These are phyloP conservation scores for Serpula lacrymans DNA, from an alignment of 768 basidiomycete genomes.

Conservation along the genomic window DNA sequence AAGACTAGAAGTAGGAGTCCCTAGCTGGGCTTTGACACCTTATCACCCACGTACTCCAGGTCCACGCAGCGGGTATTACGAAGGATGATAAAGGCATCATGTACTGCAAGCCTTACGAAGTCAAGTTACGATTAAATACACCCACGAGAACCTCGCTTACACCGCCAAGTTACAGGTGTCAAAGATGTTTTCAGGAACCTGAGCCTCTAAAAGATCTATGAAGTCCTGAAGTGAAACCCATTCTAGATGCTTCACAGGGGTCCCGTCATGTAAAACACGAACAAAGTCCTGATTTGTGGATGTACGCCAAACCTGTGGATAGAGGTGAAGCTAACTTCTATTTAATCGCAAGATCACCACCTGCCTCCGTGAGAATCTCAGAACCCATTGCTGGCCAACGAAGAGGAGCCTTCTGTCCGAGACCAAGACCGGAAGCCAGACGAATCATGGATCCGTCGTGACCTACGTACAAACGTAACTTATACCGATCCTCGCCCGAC, in stretches of 20 bases:
- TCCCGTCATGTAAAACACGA: slow-evolving; percentile 43
- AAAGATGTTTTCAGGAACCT: slow-evolving; percentile 34
- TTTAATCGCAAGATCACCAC: slow-evolving; percentile 4
- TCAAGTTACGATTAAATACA: too few species aligned
- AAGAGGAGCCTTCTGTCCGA: slow-evolving; percentile 28
- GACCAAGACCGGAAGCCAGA: slow-evolving; percentile 37
- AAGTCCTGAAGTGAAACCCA: slow-evolving; percentile 37
- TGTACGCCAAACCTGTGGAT: slow-evolving; percentile 38
- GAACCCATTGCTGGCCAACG: slow-evolving; percentile 49
- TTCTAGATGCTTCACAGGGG: slow-evolving; percentile 30
- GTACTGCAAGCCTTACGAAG: too few species aligned
- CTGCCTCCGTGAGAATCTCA: slow-evolving; percentile 45
- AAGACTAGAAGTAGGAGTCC: too few species aligned
- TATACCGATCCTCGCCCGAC: slow-evolving; percentile 30
- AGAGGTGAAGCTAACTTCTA: too few species aligned
- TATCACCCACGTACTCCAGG: too few species aligned
- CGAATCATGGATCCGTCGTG: slow-evolving; percentile 47
- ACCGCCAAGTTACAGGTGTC: slow-evolving; percentile 18
- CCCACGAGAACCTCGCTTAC: too few species aligned
- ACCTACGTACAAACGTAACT: slow-evolving; percentile 41
- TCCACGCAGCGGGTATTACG: too few species aligned
- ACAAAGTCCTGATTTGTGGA: slow-evolving; percentile 27
- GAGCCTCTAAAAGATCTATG: slow-evolving; percentile 25
- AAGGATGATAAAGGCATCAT: too few species aligned
- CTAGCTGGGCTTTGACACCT: too few species aligned